Percentiles rank a stretch among this genome's conserved stretches.
Evolutionary conservation across 1,284 basidiomycete species (phyloP).

Genomic region (Heterobasidion occidentale): DNA sequence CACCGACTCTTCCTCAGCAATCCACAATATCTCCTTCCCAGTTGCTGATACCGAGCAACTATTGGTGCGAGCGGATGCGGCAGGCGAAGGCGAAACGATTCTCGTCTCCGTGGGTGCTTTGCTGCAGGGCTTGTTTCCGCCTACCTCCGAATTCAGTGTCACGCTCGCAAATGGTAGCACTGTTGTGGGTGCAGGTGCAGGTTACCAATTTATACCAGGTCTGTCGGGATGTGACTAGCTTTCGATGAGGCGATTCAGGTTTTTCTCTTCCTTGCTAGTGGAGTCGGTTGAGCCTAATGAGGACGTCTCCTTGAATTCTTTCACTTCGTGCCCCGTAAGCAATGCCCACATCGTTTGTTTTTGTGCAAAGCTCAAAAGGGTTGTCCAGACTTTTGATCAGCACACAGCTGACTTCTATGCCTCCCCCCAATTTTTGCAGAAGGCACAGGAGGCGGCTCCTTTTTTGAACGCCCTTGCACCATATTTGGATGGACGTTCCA

Average conservation of each 20-base stretch:
- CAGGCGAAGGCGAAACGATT: constrained; percentile 29
- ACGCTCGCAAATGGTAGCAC: constrained; percentile 34
- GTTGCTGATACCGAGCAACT: constrained; percentile 14
- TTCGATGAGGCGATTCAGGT: neutral
- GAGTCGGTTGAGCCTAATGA: constrained; percentile 31
- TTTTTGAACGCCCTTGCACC: constrained; percentile 33
- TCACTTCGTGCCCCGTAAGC: constrained; percentile 28
- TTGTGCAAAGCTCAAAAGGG: neutral
- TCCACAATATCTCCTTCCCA: constrained; percentile 23
- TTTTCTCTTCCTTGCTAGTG: constrained; percentile 12
- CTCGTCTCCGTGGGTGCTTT: constrained; percentile 20
- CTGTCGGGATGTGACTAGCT: neutral
- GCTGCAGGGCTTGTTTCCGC: constrained; percentile 27
- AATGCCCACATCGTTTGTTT: neutral
- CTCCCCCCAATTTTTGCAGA: constrained; percentile 25
- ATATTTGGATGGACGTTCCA: constrained; percentile 31
- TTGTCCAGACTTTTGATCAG: constrained; percentile 14
- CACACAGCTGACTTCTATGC: constrained; percentile 18
- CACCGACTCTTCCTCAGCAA: constrained; percentile 18
- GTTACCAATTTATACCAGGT: constrained; percentile 26
- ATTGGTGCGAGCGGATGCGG: constrained; percentile 14
- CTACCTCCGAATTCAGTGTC: constrained; percentile 20
- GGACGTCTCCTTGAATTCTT: constrained; percentile 34
- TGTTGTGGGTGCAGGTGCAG: constrained; percentile 28
- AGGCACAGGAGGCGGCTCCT: constrained; percentile 22